Evolutionary conservation across 2,329 filamentous ascomycete genomes (phyloP).

Genomic region (Rhinocladiella similis): DNA sequence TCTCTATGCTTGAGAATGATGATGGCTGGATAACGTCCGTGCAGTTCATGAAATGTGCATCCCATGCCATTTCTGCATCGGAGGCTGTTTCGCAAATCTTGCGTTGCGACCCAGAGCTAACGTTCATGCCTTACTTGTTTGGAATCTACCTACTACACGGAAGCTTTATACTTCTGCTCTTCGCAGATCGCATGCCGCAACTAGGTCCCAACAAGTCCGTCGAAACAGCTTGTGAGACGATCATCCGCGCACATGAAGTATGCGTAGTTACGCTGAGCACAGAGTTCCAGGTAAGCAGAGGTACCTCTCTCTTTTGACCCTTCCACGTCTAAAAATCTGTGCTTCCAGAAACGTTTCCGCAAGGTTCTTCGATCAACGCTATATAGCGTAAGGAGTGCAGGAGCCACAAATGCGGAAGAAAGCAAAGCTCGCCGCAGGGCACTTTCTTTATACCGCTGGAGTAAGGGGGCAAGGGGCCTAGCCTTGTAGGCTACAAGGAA

Average conservation of each 20-base stretch:
- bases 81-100: slow-evolving; percentile 49
- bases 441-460: slow-evolving; percentile 56
- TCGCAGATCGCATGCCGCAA: slow-evolving; percentile 48
- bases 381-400: slow-evolving; percentile 46
- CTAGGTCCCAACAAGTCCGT: slow-evolving; percentile 32
- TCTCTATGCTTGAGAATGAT: slow-evolving; percentile 51
- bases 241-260: slow-evolving; percentile 52
- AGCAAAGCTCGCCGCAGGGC: slow-evolving; percentile 47
- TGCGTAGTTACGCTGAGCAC: slow-evolving; percentile 52
- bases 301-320: neutral
- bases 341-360: slow-evolving; percentile 53
- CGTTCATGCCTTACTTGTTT: slow-evolving; percentile 55
- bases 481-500: slow-evolving; percentile 22
- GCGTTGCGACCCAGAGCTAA: slow-evolving; percentile 49
- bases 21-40: slow-evolving; percentile 49
- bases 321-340: neutral
- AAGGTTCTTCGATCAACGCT: slow-evolving; percentile 53
- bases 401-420: slow-evolving; percentile 40
- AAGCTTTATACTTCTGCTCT: slow-evolving; percentile 51
- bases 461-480: slow-evolving; percentile 41
- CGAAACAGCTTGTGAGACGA: slow-evolving; percentile 48
- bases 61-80: slow-evolving; percentile 49
- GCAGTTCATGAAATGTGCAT: slow-evolving; percentile 45
- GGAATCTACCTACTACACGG: slow-evolving; percentile 55
- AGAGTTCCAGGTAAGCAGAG: slow-evolving; percentile 40